These are phyloP conservation scores for Fusarium chuoi DNA, from an alignment of 2,329 filamentous ascomycete species.

Conservation along the genomic window DNA sequence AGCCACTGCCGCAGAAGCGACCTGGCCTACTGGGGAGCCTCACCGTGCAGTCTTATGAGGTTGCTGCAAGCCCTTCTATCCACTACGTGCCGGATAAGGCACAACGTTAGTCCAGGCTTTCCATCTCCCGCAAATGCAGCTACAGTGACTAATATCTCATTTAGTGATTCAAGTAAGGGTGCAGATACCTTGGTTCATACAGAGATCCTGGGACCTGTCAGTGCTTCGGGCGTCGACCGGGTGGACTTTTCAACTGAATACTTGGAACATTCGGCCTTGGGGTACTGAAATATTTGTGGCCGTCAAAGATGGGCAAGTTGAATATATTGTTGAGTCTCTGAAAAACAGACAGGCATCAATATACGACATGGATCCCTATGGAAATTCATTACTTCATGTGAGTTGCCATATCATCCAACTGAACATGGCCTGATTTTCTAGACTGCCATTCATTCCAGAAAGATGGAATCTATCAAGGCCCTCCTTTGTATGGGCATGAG, in stretches of 20 bases:
- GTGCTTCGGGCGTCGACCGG: not conserved
- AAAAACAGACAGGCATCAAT: not conserved
- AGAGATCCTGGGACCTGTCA: slow-evolving; percentile 20
- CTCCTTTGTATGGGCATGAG: rapidly evolving
- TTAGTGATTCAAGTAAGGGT: slow-evolving; percentile 7
- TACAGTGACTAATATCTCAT: rapidly evolving
- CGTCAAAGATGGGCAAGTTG: rapidly evolving
- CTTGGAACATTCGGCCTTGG: not conserved
- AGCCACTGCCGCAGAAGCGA: rapidly evolving
- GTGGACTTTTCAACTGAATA: slow-evolving; percentile 12
- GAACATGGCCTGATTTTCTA: rapidly evolving
- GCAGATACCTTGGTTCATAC: not conserved
- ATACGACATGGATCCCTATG: rapidly evolving
- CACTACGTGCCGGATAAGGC: not conserved
- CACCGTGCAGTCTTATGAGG: not conserved
- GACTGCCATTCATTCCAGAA: no score
- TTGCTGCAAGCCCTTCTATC: rapidly evolving
- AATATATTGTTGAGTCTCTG: not conserved
- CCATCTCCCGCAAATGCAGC: no score
- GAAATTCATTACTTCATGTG: not conserved
- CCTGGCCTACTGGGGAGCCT: rapidly evolving
- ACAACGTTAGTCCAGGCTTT: not conserved
- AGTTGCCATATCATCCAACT: not conserved
- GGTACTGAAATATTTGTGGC: rapidly evolving
- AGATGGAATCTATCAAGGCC: rapidly evolving